A percentile compares a stretch with the other conserved stretches of the same genome.
These are phyloP conservation scores for Phytophthora pluvialis DNA, from an alignment of 352 stramenopile species.

Conservation along the genomic window DNA sequence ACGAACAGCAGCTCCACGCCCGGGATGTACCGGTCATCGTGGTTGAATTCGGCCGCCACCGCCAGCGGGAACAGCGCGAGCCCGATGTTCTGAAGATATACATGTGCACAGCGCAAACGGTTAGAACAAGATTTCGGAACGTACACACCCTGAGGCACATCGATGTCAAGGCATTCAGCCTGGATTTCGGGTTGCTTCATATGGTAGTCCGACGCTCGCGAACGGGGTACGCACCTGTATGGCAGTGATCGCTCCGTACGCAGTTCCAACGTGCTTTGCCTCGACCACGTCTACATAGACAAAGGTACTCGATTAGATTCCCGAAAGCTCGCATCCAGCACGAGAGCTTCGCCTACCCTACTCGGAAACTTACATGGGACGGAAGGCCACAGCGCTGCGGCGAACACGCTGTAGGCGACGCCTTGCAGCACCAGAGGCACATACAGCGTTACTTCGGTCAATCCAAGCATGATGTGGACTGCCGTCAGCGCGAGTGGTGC, in stretches of 20 bases:
- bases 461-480: conserved; percentile 88
- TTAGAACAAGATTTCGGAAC: conserved; percentile 2
- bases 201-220: not conserved
- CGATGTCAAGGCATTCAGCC: no score
- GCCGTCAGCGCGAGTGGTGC: conserved; percentile 78
- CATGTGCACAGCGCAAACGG: conserved; percentile 5
- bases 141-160: no score
- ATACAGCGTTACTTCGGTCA: conserved; percentile 78
- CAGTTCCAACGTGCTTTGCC: conserved; percentile 87
- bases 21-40: conserved; percentile 77
- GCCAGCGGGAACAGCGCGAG: conserved; percentile 79
- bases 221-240: conserved; percentile 70
- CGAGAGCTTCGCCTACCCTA: not conserved
- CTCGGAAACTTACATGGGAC: conserved; percentile 62
- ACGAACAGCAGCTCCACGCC: conserved; percentile 86
- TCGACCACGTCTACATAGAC: conserved; percentile 79
- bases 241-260: conserved; percentile 94
- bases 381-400: conserved; percentile 92
- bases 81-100: conserved; percentile 72
- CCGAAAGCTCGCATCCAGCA: not conserved
- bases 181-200: no score
- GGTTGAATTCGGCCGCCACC: conserved; percentile 78
- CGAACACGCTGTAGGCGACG: conserved; percentile 93
- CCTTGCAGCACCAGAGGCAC: conserved; percentile 91
- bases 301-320: conserved; percentile 8